Percentiles rank a stretch among this genome's conserved stretches.
Conservation (phyloP, 176 grass and related monocot genomes). For the Carex scoparia region DNA sequence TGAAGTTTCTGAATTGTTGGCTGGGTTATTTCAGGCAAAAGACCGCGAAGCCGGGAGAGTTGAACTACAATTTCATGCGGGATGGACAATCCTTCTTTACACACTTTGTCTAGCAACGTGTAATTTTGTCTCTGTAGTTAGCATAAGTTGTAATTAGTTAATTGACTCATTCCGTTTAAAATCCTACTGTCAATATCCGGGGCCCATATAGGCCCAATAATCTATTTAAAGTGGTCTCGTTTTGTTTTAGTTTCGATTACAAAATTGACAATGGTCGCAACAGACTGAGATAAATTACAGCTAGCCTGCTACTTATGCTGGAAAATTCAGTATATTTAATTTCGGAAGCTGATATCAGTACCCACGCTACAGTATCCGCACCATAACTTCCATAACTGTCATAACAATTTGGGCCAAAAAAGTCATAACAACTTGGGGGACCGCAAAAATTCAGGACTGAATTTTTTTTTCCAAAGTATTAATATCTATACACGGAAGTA, state of each 20-base stretch:
- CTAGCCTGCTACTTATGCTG: no score
- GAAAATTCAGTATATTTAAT: no score
- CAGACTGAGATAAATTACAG: no score
- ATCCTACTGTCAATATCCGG: not conserved
- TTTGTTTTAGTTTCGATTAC: not conserved
- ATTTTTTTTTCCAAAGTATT: no score
- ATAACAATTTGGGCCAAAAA: no score
- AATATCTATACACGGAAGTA: no score
- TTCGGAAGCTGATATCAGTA: no score
- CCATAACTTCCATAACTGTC: no score
- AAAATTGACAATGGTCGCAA: not conserved
- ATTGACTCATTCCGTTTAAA: not conserved
- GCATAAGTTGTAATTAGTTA: not conserved
- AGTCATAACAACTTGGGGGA: no score
- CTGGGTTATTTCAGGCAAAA: conserved; percentile 41
- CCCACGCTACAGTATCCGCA: no score
- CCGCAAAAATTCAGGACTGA: no score
- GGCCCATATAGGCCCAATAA: not conserved
- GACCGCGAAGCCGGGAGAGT: conserved; percentile 45
- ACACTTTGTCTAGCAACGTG: conserved; percentile 28
- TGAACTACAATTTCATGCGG: conserved; percentile 64
- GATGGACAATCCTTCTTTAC: conserved; percentile 54
- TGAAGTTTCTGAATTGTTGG: not conserved
- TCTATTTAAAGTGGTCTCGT: not conserved
- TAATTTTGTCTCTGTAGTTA: not conserved